Conservation (phyloP, 139 green algal species). For the Microglena sp. region DNA sequence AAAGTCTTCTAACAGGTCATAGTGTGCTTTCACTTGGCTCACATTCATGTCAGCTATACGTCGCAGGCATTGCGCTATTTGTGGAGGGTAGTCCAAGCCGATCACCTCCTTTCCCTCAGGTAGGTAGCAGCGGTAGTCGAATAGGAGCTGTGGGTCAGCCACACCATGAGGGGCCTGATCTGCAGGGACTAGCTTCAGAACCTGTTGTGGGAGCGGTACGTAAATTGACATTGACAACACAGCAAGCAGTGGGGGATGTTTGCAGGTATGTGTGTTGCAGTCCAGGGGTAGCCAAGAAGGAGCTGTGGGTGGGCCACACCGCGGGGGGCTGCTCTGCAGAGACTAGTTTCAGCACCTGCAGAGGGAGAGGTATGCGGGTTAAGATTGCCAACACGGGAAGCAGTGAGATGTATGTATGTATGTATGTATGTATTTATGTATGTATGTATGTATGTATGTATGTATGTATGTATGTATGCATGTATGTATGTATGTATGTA, state of each 20-base stretch:
- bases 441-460: too few species aligned
- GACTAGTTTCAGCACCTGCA: too few species aligned
- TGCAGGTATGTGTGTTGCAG: too few species aligned
- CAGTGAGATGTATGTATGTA: too few species aligned
- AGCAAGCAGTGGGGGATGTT: too few species aligned
- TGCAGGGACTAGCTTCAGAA: constrained; percentile 7
- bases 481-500: not conserved
- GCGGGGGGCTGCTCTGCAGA: too few species aligned
- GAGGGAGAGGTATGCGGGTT: too few species aligned
- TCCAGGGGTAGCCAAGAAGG: too few species aligned
- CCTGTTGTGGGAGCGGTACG: constrained; percentile 17
- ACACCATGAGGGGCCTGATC: not conserved
- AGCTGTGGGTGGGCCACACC: too few species aligned
- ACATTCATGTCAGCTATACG: not conserved
- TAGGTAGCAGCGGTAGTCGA: constrained; percentile 21
- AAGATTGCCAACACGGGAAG: too few species aligned
- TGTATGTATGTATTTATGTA: too few species aligned
- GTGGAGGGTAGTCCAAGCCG: not conserved
- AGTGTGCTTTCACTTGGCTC: constrained; percentile 14
- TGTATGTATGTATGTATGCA: not conserved
- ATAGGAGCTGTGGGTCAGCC: constrained; percentile 14
- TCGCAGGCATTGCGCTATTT: not conserved
- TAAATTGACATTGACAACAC: too few species aligned
- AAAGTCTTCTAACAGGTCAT: constrained; percentile 7
- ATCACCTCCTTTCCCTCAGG: not conserved